Percentiles rank a stretch among this genome's conserved stretches.
Evolutionary conservation across 805 yeast species (phyloP).

Genomic region (Groenewaldozyma tartarivorans): DNA sequence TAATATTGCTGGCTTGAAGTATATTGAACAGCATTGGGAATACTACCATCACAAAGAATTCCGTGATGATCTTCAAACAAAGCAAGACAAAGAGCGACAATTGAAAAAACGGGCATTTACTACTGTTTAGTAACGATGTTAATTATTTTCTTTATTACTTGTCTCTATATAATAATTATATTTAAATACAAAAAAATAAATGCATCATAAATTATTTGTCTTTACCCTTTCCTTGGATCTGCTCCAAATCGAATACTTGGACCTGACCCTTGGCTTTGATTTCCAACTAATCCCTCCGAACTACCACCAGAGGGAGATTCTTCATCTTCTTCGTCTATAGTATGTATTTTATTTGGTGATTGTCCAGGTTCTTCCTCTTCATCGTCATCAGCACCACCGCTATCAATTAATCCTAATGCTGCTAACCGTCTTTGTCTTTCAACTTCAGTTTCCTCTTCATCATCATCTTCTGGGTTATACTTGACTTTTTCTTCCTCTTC

Average conservation of each 20-base stretch:
- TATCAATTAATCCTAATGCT: slow-evolving; percentile 24
- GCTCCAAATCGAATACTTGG: neutral
- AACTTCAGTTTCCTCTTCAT: slow-evolving; percentile 36
- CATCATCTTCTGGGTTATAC: slow-evolving; percentile 12
- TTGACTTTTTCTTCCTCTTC: slow-evolving; percentile 24
- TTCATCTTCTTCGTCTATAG: slow-evolving; percentile 16
- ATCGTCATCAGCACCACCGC: slow-evolving; percentile 17
- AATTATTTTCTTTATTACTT: slow-evolving; percentile 1
- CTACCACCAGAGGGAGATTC: too few relatives aligned
- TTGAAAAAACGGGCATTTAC: slow-evolving; percentile 63
- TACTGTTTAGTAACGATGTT: slow-evolving; percentile 8
- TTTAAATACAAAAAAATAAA: neutral
- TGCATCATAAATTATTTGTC: slow-evolving; percentile 5
- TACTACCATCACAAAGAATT: slow-evolving; percentile 64
- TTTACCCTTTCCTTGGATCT: neutral
- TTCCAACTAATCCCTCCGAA: too few relatives aligned
- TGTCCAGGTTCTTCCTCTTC: too few relatives aligned
- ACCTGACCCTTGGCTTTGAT: neutral
- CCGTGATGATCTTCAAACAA: slow-evolving; percentile 55
- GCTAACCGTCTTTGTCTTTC: slow-evolving; percentile 54
- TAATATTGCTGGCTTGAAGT: slow-evolving; percentile 75
- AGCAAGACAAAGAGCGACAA: slow-evolving; percentile 41
- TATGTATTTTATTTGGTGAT: too few relatives aligned
- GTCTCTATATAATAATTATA: slow-evolving; percentile 1
- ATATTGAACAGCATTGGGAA: slow-evolving; percentile 69